Percentiles rank a stretch among this genome's conserved stretches.
Conservation (phyloP, 768 basidiomycete species). For the Tephrocybe sp. region DNA sequence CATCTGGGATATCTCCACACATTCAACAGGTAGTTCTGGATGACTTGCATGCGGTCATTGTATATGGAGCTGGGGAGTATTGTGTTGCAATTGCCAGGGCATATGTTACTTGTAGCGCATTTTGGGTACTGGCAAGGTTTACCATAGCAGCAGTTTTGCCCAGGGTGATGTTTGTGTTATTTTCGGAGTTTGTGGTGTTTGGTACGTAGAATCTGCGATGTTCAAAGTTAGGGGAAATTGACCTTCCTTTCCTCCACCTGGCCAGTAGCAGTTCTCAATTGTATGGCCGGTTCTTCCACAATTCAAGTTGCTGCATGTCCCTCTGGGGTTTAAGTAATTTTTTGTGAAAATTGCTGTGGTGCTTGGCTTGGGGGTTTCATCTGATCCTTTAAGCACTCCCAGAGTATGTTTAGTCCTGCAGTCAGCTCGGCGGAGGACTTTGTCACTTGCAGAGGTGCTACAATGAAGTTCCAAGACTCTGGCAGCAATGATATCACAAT, state of each 20-base stretch:
- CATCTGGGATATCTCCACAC: too few species aligned
- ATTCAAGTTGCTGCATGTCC: neutral
- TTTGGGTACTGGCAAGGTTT: too few species aligned
- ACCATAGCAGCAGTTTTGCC: too few species aligned
- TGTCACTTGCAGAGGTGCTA: constrained; percentile 14
- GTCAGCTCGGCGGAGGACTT: constrained; percentile 13
- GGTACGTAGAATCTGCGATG: neutral
- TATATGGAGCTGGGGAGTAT: too few species aligned
- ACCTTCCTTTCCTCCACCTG: constrained; percentile 8
- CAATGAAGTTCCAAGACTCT: constrained; percentile 19
- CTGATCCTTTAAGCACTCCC: neutral
- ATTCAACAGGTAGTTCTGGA: too few species aligned
- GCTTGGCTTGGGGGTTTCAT: neutral
- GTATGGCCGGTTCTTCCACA: neutral
- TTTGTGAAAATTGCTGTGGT: too few species aligned
- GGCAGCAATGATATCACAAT: constrained; percentile 22
- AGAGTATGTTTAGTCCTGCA: constrained; percentile 7
- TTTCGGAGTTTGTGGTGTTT: neutral
- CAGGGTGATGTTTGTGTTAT: neutral
- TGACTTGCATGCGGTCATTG: too few species aligned
- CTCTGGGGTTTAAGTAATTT: neutral
- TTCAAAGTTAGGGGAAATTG: constrained; percentile 5
- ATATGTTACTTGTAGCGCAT: too few species aligned
- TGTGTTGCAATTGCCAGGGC: too few species aligned
- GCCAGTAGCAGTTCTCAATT: constrained; percentile 9